Evolutionary conservation across 495 filamentous ascomycete genomes (phyloP).

Genomic region (Trichoderma erinaceum): DNA sequence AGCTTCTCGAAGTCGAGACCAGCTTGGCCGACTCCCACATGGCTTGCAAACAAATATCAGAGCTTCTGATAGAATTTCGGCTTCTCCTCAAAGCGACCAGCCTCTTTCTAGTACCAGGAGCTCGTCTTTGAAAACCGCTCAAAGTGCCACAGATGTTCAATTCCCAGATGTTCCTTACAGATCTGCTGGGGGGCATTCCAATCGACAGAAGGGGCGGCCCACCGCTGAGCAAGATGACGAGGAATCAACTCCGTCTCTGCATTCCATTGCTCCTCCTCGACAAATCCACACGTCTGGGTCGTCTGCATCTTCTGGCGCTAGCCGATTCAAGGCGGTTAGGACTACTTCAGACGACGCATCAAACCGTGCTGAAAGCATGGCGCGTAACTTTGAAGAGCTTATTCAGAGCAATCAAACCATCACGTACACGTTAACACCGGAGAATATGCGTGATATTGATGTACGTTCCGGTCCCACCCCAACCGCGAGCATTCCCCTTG

Average conservation of each 20-base stretch:
- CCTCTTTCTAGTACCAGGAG: not conserved
- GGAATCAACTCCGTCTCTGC: not conserved
- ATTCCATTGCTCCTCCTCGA: conserved; percentile 17
- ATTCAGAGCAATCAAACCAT: conserved; percentile 89
- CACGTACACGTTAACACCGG: conserved; percentile 87
- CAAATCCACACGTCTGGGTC: conserved; percentile 34
- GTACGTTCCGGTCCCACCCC: conserved; percentile 42
- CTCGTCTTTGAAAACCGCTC: not conserved
- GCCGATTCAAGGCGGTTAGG: conserved; percentile 41
- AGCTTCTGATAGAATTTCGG: not conserved
- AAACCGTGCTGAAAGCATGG: conserved; percentile 34
- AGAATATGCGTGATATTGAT: conserved; percentile 79
- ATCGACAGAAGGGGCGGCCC: not conserved
- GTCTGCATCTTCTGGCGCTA: conserved; percentile 32
- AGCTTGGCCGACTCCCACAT: conserved; percentile 19
- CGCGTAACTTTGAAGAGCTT: conserved; percentile 68
- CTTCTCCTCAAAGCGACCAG: not conserved
- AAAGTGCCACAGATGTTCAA: conserved; percentile 9
- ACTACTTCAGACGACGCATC: conserved; percentile 47
- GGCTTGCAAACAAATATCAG: conserved; percentile 4
- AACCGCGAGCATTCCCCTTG: not conserved
- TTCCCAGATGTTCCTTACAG: conserved; percentile 6
- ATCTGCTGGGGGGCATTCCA: not conserved
- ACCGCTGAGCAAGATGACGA: not conserved
- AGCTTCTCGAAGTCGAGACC: conserved; percentile 1